phyloP scores from a whole-genome alignment of 2,329 filamentous ascomycete genomes.

The Fusarium denticulatum region DNA sequence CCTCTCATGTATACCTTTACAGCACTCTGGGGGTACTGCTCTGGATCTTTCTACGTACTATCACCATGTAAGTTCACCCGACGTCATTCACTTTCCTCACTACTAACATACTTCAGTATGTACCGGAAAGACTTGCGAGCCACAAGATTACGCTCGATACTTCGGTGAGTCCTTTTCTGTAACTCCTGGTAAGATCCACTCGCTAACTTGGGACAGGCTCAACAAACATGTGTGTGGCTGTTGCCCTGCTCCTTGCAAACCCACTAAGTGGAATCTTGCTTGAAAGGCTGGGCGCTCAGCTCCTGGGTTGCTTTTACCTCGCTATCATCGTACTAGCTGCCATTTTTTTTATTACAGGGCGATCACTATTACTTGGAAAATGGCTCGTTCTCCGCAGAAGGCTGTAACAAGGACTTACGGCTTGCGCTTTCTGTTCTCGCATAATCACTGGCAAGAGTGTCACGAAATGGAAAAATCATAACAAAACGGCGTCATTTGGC shows the following conservation, averaged over 20 bases:
- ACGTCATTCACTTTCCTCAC: fast-evolving
- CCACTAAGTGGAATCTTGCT: conserved; percentile 57
- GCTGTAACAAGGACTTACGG: neutral
- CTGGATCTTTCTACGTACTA: conserved; percentile 56
- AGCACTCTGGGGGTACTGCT: conserved; percentile 59
- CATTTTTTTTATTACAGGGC: conserved; percentile 37
- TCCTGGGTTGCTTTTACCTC: conserved; percentile 57
- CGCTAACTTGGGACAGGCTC: conserved; percentile 49
- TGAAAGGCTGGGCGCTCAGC: conserved; percentile 52
- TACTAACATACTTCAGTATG: conserved; percentile 46
- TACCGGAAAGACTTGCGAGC: conserved; percentile 55
- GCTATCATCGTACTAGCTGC: conserved; percentile 51
- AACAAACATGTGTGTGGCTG: conserved; percentile 56
- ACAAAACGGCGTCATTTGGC: no score
- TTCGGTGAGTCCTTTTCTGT: conserved; percentile 32
- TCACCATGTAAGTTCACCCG: conserved; percentile 36
- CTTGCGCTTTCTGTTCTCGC: neutral
- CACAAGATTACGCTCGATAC: conserved; percentile 56
- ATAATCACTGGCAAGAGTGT: neutral
- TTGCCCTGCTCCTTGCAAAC: conserved; percentile 55
- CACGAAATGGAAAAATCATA: neutral
- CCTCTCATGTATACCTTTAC: conserved; percentile 55
- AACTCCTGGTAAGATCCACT: fast-evolving
- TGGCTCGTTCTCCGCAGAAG: neutral
- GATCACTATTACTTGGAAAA: conserved; percentile 15